phyloP scores from a whole-genome alignment of 1,139 yeast species.

The Kodamaea alishanica region DNA sequence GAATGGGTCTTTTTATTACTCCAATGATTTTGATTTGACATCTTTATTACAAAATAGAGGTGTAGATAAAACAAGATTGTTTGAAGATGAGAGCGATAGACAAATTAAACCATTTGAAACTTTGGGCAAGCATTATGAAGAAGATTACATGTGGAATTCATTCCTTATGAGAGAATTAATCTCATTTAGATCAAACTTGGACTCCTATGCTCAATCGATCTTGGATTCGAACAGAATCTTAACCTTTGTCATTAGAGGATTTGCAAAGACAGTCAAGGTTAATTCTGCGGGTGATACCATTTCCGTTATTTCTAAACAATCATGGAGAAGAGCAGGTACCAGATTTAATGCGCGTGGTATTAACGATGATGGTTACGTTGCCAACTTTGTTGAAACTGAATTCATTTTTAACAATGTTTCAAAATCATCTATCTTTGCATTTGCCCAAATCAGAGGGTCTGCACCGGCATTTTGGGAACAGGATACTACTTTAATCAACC shows the following conservation, averaged over 20 bases:
- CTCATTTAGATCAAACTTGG: constrained; percentile 68
- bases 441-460: constrained; percentile 87
- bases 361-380: constrained; percentile 92
- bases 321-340: constrained; percentile 96
- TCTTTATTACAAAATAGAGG: constrained; percentile 76
- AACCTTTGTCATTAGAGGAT: constrained; percentile 91
- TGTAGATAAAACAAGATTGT: constrained; percentile 26
- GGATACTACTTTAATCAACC: constrained; percentile 77
- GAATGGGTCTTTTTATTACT: constrained; percentile 89
- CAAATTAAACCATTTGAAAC: constrained; percentile 13
- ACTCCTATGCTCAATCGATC: constrained; percentile 50
- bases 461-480: constrained; percentile 99
- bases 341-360: constrained; percentile 91
- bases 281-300: constrained; percentile 54
- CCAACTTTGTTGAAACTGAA: constrained; percentile 95
- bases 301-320: constrained; percentile 85
- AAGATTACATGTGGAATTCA: constrained; percentile 95
- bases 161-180: constrained; percentile 84
- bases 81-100: constrained; percentile 20
- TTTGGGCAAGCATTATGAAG: constrained; percentile 54
- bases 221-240: constrained; percentile 76
- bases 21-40: constrained; percentile 89
- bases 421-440: constrained; percentile 57
- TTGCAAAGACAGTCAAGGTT: constrained; percentile 73
- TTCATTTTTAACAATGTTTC: constrained; percentile 45